Percentiles rank a stretch among this genome's conserved stretches.
phyloP scores from a whole-genome alignment of 768 basidiomycete species.

The Collybiopsis luxurians region DNA sequence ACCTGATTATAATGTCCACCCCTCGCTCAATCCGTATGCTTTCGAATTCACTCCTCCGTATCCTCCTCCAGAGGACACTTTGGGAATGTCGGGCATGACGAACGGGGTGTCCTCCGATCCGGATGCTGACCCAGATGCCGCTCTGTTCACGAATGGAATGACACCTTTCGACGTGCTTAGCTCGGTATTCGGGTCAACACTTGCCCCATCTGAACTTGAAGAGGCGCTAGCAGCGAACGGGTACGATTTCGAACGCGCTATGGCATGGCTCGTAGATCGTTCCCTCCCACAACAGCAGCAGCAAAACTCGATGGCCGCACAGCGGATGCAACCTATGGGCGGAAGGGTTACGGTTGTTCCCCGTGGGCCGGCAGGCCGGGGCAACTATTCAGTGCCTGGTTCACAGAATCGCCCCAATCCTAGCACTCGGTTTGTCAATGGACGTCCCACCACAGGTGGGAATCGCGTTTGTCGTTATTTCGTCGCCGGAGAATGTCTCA shows the following conservation, averaged over 20 bases:
- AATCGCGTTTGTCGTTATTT: constrained; percentile 95
- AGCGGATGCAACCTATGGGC: constrained; percentile 60
- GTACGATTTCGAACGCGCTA: constrained; percentile 94
- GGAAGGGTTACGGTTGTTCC: constrained; percentile 66
- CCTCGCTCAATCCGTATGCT: constrained; percentile 19
- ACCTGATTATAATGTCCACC: constrained; percentile 42
- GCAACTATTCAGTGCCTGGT: constrained; percentile 34
- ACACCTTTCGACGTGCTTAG: constrained; percentile 95
- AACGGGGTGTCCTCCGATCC: constrained; percentile 21
- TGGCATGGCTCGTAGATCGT: constrained; percentile 91
- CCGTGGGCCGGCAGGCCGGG: constrained; percentile 42
- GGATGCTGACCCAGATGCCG: constrained; percentile 46
- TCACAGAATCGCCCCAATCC: constrained; percentile 17
- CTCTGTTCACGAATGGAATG: constrained; percentile 85
- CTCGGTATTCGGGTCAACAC: constrained; percentile 88
- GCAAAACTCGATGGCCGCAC: background rate
- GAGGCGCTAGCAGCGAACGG: constrained; percentile 85
- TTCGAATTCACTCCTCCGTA: constrained; percentile 12
- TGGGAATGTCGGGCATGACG: constrained; percentile 12
- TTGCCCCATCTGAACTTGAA: constrained; percentile 89
- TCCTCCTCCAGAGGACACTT: background rate
- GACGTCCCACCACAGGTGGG: constrained; percentile 55
- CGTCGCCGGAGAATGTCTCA: constrained; percentile 91
- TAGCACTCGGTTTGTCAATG: constrained; percentile 46
- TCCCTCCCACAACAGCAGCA: constrained; percentile 40